These are phyloP conservation scores for Lasiosphaeris hirsuta DNA, from an alignment of 495 filamentous ascomycete genomes.

Conservation along the genomic window DNA sequence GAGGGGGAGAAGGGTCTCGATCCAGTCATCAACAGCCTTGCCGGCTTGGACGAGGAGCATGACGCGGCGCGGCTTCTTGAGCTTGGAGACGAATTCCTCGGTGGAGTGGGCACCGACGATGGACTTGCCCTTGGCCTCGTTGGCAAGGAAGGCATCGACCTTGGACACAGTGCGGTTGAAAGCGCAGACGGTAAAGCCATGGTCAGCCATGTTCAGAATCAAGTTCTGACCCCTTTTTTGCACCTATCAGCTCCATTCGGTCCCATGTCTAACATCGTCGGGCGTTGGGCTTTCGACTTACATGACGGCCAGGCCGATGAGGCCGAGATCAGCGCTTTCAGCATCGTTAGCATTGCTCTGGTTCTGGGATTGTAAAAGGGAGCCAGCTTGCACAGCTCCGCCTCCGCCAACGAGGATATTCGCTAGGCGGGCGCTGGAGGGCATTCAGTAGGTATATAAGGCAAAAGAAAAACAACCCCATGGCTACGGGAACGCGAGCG, in stretches of 20 bases:
- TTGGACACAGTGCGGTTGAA: constrained; percentile 98
- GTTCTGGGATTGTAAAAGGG: constrained; percentile 24
- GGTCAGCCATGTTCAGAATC: constrained; percentile 96
- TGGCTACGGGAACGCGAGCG: no score
- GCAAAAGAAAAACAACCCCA: constrained; percentile 17
- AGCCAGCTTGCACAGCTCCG: constrained; percentile 43
- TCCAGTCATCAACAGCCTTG: constrained; percentile 97
- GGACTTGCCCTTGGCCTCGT: constrained; percentile 93
- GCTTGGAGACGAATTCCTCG: constrained; percentile 89
- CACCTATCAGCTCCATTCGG: constrained; percentile 4
- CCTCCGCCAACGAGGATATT: constrained; percentile 67
- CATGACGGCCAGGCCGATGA: constrained; percentile 99
- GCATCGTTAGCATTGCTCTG: constrained; percentile 46
- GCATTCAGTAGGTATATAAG: constrained; percentile 48
- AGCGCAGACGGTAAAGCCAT: constrained; percentile 92
- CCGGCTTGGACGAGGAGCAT: constrained; percentile 99
- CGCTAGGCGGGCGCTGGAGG: constrained; percentile 76
- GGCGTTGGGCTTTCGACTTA: constrained; percentile 36
- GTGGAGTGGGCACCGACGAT: constrained; percentile 91
- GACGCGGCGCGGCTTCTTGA: constrained; percentile 92
- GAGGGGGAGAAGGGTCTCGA: constrained; percentile 87
- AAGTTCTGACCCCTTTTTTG: constrained; percentile 71
- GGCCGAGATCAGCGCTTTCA: constrained; percentile 83
- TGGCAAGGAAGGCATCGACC: constrained; percentile 91
- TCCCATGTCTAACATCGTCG: constrained; percentile 1